Base-by-base conservation (phyloP, 768 basidiomycete species). In the Termitomyces sp. region DNA sequence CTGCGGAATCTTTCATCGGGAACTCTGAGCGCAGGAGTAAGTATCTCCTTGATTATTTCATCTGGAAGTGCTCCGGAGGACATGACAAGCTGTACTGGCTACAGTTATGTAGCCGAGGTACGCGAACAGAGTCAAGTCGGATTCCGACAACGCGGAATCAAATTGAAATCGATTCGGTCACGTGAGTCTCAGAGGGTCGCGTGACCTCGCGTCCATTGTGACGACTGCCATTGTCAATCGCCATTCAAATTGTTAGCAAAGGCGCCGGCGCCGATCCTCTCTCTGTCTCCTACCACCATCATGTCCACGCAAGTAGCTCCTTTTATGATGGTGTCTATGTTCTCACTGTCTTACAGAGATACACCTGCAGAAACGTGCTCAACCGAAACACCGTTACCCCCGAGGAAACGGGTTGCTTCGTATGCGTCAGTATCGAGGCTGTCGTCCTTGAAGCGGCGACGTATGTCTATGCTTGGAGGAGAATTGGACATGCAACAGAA, bases 381-480 rank as follows among this genome's bases (percentile, higher is more conserved):
- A 2, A 60, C 56, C 25, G 60, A 58, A 55, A 65, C 64, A 27
- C 64, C 61, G 19, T 16, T 59, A 14, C 63, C 59, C 23, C 28
- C 52, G 10, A 61, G 65, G 52, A 76, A 76, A 52, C 75, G 76
- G 6, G 67, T 69, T 6, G 66, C 70, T 8, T 73, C 74, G 28
- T 68, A 69, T 55, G 64, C 70, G 28, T 76, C 71, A 12, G 66
- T 74, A 42, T 73, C 73, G 8, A 75, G 72, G 54, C 66, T 72
- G 39, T 75, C 72, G 27, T 78, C 78, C 6, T 58, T 67, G 52
- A 79, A 79, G 59, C 66, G 75, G 35, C 67, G 77, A 60, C 67
- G 78, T 17, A 66, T 78, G 17, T 79, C 79, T 2, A 63, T 72
- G 7, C 66, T 72, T 12, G 67, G 70, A 17, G 68, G 69, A 23